Conservation (phyloP, 371 early-diverging fungal genomes). For the Mortierella sp. region DNA sequence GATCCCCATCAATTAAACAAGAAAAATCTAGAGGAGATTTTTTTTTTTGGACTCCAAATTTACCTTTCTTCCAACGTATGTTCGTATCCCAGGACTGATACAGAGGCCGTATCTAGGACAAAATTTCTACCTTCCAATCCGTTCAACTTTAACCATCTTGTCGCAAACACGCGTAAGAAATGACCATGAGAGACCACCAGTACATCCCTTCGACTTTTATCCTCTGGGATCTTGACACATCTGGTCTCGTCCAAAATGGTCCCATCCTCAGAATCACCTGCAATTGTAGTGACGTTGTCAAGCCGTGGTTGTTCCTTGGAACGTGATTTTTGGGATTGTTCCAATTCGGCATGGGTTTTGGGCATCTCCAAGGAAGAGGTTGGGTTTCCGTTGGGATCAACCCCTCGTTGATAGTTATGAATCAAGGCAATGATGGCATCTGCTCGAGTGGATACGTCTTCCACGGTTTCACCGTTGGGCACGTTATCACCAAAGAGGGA, state of each 20-base stretch:
- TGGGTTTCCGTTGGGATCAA: constrained; percentile 29
- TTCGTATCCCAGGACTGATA: constrained; percentile 53
- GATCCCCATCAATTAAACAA: neutral
- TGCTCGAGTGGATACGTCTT: constrained; percentile 47
- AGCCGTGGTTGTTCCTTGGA: neutral
- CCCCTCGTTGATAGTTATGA: constrained; percentile 46
- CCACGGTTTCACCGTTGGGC: constrained; percentile 54
- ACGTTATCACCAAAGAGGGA: constrained; percentile 46
- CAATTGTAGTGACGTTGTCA: neutral
- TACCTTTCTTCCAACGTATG: constrained; percentile 50
- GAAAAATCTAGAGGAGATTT: constrained; percentile 44
- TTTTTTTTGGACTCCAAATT: constrained; percentile 50
- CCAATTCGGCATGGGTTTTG: constrained; percentile 16
- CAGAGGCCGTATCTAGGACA: constrained; percentile 53
- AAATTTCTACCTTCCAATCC: constrained; percentile 42
- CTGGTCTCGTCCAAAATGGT: neutral
- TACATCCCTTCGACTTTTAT: constrained; percentile 33
- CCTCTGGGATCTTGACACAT: constrained; percentile 27
- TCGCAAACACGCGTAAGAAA: constrained; percentile 51
- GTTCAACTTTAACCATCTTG: constrained; percentile 48
- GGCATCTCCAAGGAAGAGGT: constrained; percentile 23
- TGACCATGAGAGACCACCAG: constrained; percentile 53
- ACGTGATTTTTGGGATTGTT: constrained; percentile 2
- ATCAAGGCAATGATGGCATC: constrained; percentile 53
- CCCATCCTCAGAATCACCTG: neutral